Percentiles rank a stretch among this genome's conserved stretches.
Conservation (phyloP, 257 asterid species). For the Linderniella brevidens region DNA sequence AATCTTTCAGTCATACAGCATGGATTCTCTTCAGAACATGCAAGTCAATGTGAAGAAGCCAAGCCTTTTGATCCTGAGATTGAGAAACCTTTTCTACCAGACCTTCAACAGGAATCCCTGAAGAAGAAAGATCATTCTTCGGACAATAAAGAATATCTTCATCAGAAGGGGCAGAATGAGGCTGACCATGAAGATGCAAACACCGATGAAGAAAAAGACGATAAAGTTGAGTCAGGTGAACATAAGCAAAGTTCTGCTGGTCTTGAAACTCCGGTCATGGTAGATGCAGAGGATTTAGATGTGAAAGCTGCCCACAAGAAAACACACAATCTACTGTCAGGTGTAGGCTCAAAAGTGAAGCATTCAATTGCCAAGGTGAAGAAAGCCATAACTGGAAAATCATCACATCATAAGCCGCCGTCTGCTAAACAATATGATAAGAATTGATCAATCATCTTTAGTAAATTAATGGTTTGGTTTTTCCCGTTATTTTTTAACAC, state of each 20-base stretch:
- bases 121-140: constrained; percentile 9
- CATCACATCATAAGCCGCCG: constrained; percentile 40
- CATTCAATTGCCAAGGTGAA: constrained; percentile 82
- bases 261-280: constrained; percentile 42
- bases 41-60: constrained; percentile 12
- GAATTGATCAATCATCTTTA: too few relatives aligned
- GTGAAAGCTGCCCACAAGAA: constrained; percentile 45
- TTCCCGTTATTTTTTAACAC: constrained; percentile 4
- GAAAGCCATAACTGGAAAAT: constrained; percentile 69
- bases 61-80: constrained; percentile 10
- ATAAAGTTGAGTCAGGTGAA: constrained; percentile 26
- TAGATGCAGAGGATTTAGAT: constrained; percentile 39
- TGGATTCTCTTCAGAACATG: constrained; percentile 10
- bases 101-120: constrained; percentile 18
- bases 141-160: constrained; percentile 14
- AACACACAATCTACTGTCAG: constrained; percentile 62
- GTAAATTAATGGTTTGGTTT: not conserved
- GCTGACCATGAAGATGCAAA: constrained; percentile 18
- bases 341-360: constrained; percentile 84
- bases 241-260: constrained; percentile 17
- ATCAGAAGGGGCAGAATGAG: constrained; percentile 12
- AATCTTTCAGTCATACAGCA: constrained; percentile 9
- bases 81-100: constrained; percentile 13
- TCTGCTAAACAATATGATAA: constrained; percentile 26
- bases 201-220: constrained; percentile 23